Evolutionary conservation across 768 basidiomycete species (phyloP).

Genomic region (Boletus rubroflammeus): DNA sequence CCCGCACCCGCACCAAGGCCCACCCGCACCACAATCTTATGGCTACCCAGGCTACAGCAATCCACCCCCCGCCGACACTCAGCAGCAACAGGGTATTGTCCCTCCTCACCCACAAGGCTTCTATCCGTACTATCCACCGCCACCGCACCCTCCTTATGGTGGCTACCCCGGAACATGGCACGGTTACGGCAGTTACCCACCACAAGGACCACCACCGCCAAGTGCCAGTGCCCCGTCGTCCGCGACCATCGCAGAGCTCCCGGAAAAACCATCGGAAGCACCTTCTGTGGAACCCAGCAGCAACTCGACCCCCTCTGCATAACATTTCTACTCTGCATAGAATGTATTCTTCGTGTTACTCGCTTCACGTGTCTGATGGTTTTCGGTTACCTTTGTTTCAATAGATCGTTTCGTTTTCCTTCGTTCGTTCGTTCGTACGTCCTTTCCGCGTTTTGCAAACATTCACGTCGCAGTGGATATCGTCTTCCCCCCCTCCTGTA

Average conservation of each 20-base stretch:
- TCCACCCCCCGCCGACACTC: slow-evolving; percentile 21
- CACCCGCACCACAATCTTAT: slow-evolving; percentile 20
- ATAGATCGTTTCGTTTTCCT: slow-evolving; percentile 16
- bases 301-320: slow-evolving; percentile 22
- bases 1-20: slow-evolving; percentile 22
- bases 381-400: slow-evolving; percentile 21
- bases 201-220: slow-evolving; percentile 23
- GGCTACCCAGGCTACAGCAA: slow-evolving; percentile 24
- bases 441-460: background rate
- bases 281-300: slow-evolving; percentile 15
- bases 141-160: slow-evolving; percentile 27
- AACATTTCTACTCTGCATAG: slow-evolving; percentile 16
- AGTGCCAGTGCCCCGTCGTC: slow-evolving; percentile 14
- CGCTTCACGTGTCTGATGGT: slow-evolving; percentile 10
- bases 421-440: slow-evolving; percentile 8
- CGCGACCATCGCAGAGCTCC: slow-evolving; percentile 11
- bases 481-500: slow-evolving; percentile 22
- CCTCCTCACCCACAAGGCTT: slow-evolving; percentile 22
- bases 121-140: slow-evolving; percentile 33
- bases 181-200: slow-evolving; percentile 31
- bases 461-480: slow-evolving; percentile 12
- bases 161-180: slow-evolving; percentile 30
- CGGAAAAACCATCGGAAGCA: slow-evolving; percentile 27
- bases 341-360: slow-evolving; percentile 25
- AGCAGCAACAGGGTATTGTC: slow-evolving; percentile 24